A percentile compares a stretch with the other conserved stretches of the same genome.
These are phyloP conservation scores for Alternaria tenuissima DNA, from an alignment of 2,329 filamentous ascomycete genomes.

Conservation along the genomic window DNA sequence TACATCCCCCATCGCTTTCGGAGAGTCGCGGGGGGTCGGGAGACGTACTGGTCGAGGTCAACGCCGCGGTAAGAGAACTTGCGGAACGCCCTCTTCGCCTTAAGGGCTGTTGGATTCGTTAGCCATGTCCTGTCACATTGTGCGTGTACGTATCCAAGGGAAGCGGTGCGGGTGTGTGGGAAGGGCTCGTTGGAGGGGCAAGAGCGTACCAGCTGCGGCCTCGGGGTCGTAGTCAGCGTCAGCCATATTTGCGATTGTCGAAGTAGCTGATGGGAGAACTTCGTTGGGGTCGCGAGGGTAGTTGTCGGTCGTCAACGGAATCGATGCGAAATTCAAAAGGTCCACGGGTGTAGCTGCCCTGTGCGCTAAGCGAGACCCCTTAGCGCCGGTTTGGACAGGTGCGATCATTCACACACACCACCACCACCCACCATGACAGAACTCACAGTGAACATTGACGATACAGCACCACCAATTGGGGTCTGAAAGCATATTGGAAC, in stretches of 20 bases:
- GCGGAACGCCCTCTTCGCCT: constrained; percentile 99
- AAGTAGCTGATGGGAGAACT: constrained; percentile 54
- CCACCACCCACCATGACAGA: not conserved
- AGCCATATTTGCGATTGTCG: constrained; percentile 76
- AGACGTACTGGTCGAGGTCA: constrained; percentile 96
- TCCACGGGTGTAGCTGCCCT: constrained; percentile 12
- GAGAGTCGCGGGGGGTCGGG: constrained; percentile 10
- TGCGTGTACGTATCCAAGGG: constrained; percentile 7
- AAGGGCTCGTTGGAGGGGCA: constrained; percentile 19
- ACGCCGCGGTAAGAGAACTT: constrained; percentile 99
- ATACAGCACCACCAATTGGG: too few species aligned
- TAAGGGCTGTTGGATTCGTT: constrained; percentile 74
- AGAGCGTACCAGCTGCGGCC: constrained; percentile 74
- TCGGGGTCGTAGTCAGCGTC: constrained; percentile 75
- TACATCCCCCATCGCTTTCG: constrained; percentile 2
- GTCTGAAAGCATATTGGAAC: too few species aligned
- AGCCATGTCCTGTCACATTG: constrained; percentile 31
- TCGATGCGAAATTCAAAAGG: constrained; percentile 6
- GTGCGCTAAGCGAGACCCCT: constrained; percentile 17
- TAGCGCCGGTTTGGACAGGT: constrained; percentile 12
- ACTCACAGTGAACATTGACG: not conserved
- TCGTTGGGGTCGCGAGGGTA: constrained; percentile 45
- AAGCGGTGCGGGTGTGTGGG: constrained; percentile 18
- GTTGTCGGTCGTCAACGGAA: constrained; percentile 35
- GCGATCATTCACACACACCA: not conserved